Conservation (phyloP, 148 eudicot genomes). For the Fagopyrum homotropicum region DNA sequence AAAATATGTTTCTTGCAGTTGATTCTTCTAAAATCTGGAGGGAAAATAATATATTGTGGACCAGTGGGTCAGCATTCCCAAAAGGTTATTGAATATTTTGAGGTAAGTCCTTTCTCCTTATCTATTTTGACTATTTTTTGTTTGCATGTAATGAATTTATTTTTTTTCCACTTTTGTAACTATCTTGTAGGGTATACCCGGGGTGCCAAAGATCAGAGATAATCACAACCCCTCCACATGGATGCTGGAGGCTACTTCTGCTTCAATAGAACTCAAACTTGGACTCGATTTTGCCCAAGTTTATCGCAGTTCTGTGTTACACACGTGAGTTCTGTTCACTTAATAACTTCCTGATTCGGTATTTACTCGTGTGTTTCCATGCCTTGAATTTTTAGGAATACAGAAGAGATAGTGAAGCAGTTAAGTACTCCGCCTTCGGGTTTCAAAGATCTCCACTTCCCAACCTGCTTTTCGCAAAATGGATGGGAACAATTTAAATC, state of each 20-base stretch:
- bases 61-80: conserved; percentile 61
- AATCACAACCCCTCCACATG: conserved; percentile 65
- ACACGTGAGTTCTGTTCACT: conserved; percentile 57
- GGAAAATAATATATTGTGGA: conserved; percentile 69
- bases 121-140: not conserved
- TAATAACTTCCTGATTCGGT: not conserved
- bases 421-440: conserved; percentile 48
- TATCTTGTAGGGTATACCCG: conserved; percentile 27
- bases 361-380: not conserved
- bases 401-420: conserved; percentile 40
- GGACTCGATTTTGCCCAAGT: conserved; percentile 38
- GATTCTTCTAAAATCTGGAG: conserved; percentile 59
- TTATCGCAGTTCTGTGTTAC: conserved; percentile 39
- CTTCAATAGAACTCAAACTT: conserved; percentile 32
- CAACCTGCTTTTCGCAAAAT: conserved; percentile 50
- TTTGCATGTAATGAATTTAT: not conserved
- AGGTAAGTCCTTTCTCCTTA: conserved; percentile 28
- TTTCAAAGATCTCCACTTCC: conserved; percentile 51
- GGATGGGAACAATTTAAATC: conserved; percentile 73
- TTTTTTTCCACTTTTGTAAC: not conserved
- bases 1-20: conserved; percentile 34
- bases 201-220: conserved; percentile 42
- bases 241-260: conserved; percentile 53
- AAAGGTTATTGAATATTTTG: conserved; percentile 58
- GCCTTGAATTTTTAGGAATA: conserved; percentile 30